Base-by-base conservation (phyloP, 306 rosid species). In the Calophaca sinica region DNA sequence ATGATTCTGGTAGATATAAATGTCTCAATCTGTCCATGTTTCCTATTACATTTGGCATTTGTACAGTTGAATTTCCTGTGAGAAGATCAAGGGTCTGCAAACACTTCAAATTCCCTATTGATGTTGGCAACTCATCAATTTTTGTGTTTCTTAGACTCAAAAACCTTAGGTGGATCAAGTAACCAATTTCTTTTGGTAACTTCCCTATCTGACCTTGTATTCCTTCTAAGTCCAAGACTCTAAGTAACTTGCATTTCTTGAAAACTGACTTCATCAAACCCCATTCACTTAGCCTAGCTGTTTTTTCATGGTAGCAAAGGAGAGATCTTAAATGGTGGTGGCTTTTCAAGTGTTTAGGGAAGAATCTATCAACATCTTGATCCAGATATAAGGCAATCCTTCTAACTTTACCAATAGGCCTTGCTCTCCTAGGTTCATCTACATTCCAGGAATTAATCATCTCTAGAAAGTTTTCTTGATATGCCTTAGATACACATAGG, bases 191-290 rank as follows among this genome's bases (percentile, higher is more conserved):
- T 11, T 71, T 82, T 6, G 89, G 89, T 38, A 86, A 74, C 71
- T 62, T 71, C 8, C 80, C 81, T 11, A 11, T 51, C 6, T 44
- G 50, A n/a, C 83, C 44, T 7, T n/a, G 57, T 7, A 86, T 75
- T 13, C 79, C 74, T 68, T 88, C 88, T 31, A 88, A 72, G 70
- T 88, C 68, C 75, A 88, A 42, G 65, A 88, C 90, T 72, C 87
- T 80, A 66, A 88, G 90, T 12, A 86, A 63, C 79, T 12, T 67
- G 69, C 80, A 77, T 9, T 82, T 83, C 2, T 52, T 85, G 77
- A 67, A 82, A 82, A 83, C 26, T 0, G 83, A 66, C 41, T 75
- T 82, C 73, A 74, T 77, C 53, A 46, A 42, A 5, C 46, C 26
- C 74, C 76, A 82, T 14, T 74, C 51, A 3, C 46, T 49, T 12